Evolutionary conservation across 257 asterid species (phyloP).

Genomic region (Nemophila menziesii): DNA sequence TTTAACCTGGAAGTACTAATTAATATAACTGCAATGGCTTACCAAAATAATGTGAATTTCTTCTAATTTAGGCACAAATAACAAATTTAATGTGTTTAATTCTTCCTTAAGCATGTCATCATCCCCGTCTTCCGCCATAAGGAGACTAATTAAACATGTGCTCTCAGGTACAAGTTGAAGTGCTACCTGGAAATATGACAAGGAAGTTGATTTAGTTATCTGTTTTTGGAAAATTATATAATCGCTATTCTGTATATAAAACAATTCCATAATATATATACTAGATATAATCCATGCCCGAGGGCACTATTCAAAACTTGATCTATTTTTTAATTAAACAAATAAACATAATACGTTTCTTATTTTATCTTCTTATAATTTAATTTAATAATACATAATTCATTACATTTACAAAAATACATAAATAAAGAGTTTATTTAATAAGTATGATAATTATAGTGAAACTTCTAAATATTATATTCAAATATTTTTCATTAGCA

Average conservation of each 20-base stretch:
- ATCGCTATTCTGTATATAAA: neutral
- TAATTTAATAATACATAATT: too few relatives aligned
- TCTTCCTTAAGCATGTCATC: constrained; percentile 41
- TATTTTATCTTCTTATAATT: too few relatives aligned
- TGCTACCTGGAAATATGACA: constrained; percentile 38
- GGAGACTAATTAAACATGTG: constrained; percentile 27
- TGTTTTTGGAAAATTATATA: too few relatives aligned
- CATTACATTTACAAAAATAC: too few relatives aligned
- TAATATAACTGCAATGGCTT: constrained; percentile 4
- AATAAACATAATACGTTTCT: too few relatives aligned
- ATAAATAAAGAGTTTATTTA: too few relatives aligned
- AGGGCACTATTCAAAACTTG: too few relatives aligned
- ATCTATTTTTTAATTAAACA: too few relatives aligned
- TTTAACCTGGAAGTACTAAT: neutral
- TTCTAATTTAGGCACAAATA: constrained; percentile 40
- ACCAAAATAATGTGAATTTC: constrained; percentile 49
- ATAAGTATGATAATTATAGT: too few relatives aligned
- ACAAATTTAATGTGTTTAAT: constrained; percentile 30
- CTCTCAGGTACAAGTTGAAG: constrained; percentile 64
- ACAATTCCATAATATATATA: neutral
- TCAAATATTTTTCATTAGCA: too few relatives aligned
- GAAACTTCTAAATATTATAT: too few relatives aligned
- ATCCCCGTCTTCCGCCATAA: constrained; percentile 43
- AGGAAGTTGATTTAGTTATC: neutral
- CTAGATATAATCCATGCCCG: neutral